Base-by-base conservation (phyloP, 441 rosid species). In the Euphorbia celastroides region DNA sequence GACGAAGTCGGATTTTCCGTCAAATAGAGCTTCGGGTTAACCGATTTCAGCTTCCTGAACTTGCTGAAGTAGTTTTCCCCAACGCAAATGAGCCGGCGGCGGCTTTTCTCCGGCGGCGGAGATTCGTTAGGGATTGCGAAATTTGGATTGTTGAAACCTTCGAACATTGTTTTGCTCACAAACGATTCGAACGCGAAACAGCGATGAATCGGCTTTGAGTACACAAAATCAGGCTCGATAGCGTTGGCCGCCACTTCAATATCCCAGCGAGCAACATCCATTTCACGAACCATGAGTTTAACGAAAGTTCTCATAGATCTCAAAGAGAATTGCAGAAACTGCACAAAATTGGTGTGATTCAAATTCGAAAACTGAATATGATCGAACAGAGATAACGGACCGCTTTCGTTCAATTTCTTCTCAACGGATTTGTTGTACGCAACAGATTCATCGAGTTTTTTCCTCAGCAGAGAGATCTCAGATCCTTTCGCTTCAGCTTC, bases 131-230 rank as follows among this genome's bases (percentile, higher is more conserved):
- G 81, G 7, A 78, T 65, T 16, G 78, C 73, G 75, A 86, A 89
- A 69, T 73, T 78, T 1, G 96, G 88, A 48, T 63, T 62, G 38
- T 87, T 79, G 74, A 89, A 94, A 19, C 80, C 86, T n/a, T 86
- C 87, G 12, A 91, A 84, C 87, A 94, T 84, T 17, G 82, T 79
- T 70, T 78, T 83, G 70, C 86, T 83, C 34, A 91, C 87, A 66
- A 80, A 89, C 60, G 94, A 86, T 66, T 91, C 97, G 19, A 94
- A 88, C 11, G 86, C 88, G 54, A 83, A 91, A 72, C 89, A 85
- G 25, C 79, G 81, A 34, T 93, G 87, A 31, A 80, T 90, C 63
- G 82, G 78, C 59, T 71, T 87, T 69, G 78, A 73, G 44, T 78
- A 86, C 31, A 63, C 36, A 1, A 76, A 83, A 0, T 71, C 77